These are phyloP conservation scores for Penicillium tannophilum DNA, from an alignment of 495 filamentous ascomycete genomes.

Conservation along the genomic window DNA sequence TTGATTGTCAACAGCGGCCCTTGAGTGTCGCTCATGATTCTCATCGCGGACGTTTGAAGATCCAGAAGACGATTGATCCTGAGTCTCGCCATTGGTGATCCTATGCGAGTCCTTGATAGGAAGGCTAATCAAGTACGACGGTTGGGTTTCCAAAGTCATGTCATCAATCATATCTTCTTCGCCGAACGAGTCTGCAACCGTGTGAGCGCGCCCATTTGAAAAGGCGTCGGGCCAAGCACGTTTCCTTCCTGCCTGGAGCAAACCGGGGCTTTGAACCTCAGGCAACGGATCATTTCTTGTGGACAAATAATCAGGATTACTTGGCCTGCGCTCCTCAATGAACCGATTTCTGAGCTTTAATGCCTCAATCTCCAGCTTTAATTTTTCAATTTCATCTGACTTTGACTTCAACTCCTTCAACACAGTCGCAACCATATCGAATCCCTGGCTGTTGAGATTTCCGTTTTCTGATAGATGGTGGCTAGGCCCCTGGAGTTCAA, in stretches of 20 bases:
- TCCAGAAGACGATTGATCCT: background rate
- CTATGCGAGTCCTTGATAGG: constrained; percentile 30
- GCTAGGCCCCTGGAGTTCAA: constrained; percentile 42
- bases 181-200: constrained; percentile 43
- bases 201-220: constrained; percentile 25
- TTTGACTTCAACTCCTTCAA: constrained; percentile 48
- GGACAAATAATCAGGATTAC: constrained; percentile 10
- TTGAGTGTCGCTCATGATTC: background rate
- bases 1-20: constrained; percentile 7
- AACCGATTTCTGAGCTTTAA: constrained; percentile 45
- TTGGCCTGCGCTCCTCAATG: constrained; percentile 34
- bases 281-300: constrained; percentile 25
- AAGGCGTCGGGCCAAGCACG: constrained; percentile 40
- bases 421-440: constrained; percentile 49
- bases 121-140: constrained; percentile 26
- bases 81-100: background rate
- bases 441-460: constrained; percentile 21
- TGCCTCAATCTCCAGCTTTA: constrained; percentile 49
- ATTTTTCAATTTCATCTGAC: constrained; percentile 48
- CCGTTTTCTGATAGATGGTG: constrained; percentile 23
- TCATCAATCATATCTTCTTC: constrained; percentile 42
- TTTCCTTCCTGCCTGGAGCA: constrained; percentile 42
- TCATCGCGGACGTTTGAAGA: background rate
- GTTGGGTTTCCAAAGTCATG: constrained; percentile 24
- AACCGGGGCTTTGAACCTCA: constrained; percentile 41